Evolutionary conservation across 2,329 filamentous ascomycete species (phyloP).

Genomic region (Clathrospora elynae): DNA sequence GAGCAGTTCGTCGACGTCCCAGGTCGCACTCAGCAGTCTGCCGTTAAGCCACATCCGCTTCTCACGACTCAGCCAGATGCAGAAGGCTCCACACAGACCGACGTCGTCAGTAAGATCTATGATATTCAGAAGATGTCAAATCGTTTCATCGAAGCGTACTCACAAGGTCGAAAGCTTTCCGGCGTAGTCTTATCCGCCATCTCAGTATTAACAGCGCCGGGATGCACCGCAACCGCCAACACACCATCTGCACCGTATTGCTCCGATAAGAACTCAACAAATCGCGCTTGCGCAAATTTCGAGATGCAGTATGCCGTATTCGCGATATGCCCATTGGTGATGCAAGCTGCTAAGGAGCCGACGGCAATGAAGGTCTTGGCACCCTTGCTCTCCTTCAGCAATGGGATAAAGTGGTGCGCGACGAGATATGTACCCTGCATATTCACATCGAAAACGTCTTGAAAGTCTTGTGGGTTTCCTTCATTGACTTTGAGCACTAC

Average conservation of each 20-base stretch:
- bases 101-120: constrained; percentile 39
- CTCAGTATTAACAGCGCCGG: constrained; percentile 40
- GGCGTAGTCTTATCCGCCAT: constrained; percentile 32
- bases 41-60: constrained; percentile 41
- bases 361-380: constrained; percentile 35
- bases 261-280: constrained; percentile 35
- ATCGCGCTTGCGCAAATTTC: constrained; percentile 37
- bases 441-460: constrained; percentile 47
- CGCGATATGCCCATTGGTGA: constrained; percentile 48
- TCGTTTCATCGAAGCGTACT: constrained; percentile 6
- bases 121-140: neutral
- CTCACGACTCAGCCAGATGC: constrained; percentile 41
- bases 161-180: constrained; percentile 35
- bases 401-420: constrained; percentile 44
- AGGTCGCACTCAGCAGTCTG: constrained; percentile 34
- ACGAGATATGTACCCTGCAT: constrained; percentile 47
- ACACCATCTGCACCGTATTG: constrained; percentile 33
- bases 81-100: constrained; percentile 39
- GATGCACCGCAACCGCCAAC: constrained; percentile 35
- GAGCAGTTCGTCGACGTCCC: constrained; percentile 39
- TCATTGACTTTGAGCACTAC: constrained; percentile 43
- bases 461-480: constrained; percentile 42
- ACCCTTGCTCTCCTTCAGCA: constrained; percentile 26
- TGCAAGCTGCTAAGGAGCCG: constrained; percentile 41
- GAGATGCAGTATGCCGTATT: constrained; percentile 44